Evolutionary conservation across 768 basidiomycete species (phyloP), one percentile per base, ranked within the genome.

Genomic region (Amanita pseudoporphyria): DNA sequence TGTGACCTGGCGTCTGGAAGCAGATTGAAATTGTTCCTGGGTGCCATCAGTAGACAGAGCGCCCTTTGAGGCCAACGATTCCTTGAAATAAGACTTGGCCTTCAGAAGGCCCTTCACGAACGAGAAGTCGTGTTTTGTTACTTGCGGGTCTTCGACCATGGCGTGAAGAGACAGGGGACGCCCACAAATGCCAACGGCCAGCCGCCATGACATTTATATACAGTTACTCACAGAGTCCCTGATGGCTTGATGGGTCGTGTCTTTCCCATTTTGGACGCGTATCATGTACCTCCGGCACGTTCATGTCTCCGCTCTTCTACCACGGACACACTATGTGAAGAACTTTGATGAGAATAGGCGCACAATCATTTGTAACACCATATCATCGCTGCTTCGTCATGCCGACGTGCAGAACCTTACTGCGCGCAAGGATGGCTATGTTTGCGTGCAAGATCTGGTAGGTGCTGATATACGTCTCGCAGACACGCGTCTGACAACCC

Each of bases 351-450:
- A 38, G 5, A 36, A 2, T 2, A 22, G 46, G 5, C 46, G 85
- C 43, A 77, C 86, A 5, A 74, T 80, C 9, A 57, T 87, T 12
- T 91, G 88, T 12, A 97, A 96, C 65, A 87, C 88, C 0, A 67
- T 98, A 7, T 85, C 92, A 0, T 97, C 86, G 77, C 69, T 98
- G 21, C 77, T 98, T n/a, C 78, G 94, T 3, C 95, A 98, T 62
- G 91, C 93, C 16, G 71, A 78, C 54, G 78, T 77, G 32, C 83
- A 94, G 53, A 78, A 82, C 1, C 61, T 97, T 4, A 57, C 68
- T 3, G 84, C 97, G 69, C 78, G 94, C 6, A 59, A 72, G 26
- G 95, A 97, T 59, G 95, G 95, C 13, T 97, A 83, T 60, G 81
- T 92, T 3, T 76, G 76, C 55, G 87, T 97, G 5, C 67, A 71